A percentile compares a stretch with the other conserved stretches of the same genome.
Conservation (phyloP, 352 stramenopile species). For the Pythium scleroteichum region DNA sequence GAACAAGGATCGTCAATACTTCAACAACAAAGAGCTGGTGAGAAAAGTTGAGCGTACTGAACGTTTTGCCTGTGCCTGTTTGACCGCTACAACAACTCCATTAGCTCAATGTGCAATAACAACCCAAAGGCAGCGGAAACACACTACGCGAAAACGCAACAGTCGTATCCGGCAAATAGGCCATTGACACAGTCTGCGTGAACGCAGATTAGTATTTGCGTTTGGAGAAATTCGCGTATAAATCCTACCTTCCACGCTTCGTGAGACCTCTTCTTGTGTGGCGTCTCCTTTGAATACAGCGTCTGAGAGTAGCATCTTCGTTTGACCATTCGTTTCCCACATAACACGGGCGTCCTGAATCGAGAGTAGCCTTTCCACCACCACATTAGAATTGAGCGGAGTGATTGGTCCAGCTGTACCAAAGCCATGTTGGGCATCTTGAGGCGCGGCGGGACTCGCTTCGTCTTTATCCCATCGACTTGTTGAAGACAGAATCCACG, state of each 20-base stretch:
- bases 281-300: slow-evolving; percentile 44
- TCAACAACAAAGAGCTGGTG: too few species aligned
- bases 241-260: slow-evolving; percentile 51
- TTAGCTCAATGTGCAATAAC: not conserved
- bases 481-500: slow-evolving; percentile 26
- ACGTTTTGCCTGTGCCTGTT: slow-evolving; percentile 68
- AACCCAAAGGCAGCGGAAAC: not conserved
- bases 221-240: not conserved
- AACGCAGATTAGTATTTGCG: not conserved
- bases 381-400: not conserved
- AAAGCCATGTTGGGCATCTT: too few species aligned
- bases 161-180: slow-evolving; percentile 65
- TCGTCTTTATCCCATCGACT: not conserved
- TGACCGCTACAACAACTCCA: slow-evolving; percentile 40
- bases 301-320: slow-evolving; percentile 56
- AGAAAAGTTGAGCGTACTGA: slow-evolving; percentile 39
- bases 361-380: slow-evolving; percentile 22
- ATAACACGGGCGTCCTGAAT: slow-evolving; percentile 39
- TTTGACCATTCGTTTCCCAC: slow-evolving; percentile 72
- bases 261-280: slow-evolving; percentile 47
- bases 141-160: slow-evolving; percentile 75
- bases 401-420: not conserved
- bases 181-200: slow-evolving; percentile 55
- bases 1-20: too few species aligned
- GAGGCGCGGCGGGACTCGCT: not conserved